Percentiles rank a stretch among this genome's conserved stretches.
phyloP scores from a whole-genome alignment of 257 asterid species.

The Nicotiana paniculata region DNA sequence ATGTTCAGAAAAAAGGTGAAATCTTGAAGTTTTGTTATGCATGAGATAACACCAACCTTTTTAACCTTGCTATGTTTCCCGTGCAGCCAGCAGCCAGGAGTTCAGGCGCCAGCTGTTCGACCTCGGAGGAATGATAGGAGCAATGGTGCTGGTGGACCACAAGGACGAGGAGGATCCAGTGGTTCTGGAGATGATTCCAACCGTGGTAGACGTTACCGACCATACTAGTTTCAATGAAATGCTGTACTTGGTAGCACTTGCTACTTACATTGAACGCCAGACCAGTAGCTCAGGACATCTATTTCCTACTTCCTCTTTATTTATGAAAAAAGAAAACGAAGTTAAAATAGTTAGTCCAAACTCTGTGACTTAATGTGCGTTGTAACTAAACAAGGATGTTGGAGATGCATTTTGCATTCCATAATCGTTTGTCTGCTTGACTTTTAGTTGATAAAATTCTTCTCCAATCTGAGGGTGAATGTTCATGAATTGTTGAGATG shows the following conservation, averaged over 20 bases:
- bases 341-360: background rate
- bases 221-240: slow-evolving; percentile 36
- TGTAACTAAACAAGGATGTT: slow-evolving; percentile 3
- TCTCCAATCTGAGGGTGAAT: background rate
- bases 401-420: background rate
- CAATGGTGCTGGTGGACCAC: slow-evolving; percentile 53
- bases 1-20: background rate
- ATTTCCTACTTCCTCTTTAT: background rate
- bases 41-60: background rate
- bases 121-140: slow-evolving; percentile 73
- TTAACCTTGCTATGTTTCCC: background rate
- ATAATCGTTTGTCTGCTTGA: background rate
- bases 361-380: background rate
- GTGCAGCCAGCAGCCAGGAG: slow-evolving; percentile 91
- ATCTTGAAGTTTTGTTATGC: background rate
- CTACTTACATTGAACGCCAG: background rate
- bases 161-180: slow-evolving; percentile 49
- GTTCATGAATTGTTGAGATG: background rate
- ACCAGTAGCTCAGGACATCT: background rate
- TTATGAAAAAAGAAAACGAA: background rate
- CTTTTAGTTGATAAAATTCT: slow-evolving; percentile 1
- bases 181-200: slow-evolving; percentile 45
- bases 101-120: slow-evolving; percentile 68
- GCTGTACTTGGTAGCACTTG: slow-evolving; percentile 19
- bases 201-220: slow-evolving; percentile 71